Conservation (phyloP, 2,329 filamentous ascomycete genomes). For the Chrysosporium keratinophilum region DNA sequence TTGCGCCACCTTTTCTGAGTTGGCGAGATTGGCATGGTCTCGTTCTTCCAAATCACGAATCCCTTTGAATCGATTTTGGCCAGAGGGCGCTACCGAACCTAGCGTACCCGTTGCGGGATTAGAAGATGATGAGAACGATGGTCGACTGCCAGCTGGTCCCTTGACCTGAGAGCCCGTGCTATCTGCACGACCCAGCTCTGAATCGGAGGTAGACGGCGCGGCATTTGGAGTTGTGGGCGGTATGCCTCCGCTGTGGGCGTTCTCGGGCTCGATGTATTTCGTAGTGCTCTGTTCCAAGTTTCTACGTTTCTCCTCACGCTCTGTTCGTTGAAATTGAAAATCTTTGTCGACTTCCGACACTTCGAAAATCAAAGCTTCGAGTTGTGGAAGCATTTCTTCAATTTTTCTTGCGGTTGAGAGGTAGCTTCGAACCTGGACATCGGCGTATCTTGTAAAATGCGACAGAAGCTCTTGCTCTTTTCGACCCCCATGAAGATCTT, state of each 20-base stretch:
- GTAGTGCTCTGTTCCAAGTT: conserved; percentile 79
- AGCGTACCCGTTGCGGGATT: conserved; percentile 19
- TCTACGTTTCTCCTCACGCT: conserved; percentile 87
- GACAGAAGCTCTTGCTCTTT: conserved; percentile 97
- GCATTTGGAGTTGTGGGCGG: conserved; percentile 27
- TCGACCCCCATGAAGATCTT: conserved; percentile 95
- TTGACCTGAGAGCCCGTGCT: conserved; percentile 61
- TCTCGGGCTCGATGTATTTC: conserved; percentile 60
- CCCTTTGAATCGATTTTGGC: conserved; percentile 64
- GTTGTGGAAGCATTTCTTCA: conserved; percentile 72
- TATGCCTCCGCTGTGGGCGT: conserved; percentile 35
- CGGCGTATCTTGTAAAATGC: conserved; percentile 86
- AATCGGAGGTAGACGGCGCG: conserved; percentile 49
- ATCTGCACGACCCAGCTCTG: conserved; percentile 61
- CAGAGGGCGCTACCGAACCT: conserved; percentile 14
- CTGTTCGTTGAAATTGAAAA: conserved; percentile 88
- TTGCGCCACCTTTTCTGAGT: conserved; percentile 48
- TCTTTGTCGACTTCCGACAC: conserved; percentile 94
- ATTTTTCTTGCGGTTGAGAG: conserved; percentile 76
- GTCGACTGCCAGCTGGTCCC: conserved; percentile 39
- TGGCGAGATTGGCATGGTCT: conserved; percentile 46
- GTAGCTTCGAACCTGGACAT: conserved; percentile 76
- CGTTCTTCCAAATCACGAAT: conserved; percentile 87
- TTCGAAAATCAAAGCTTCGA: conserved; percentile 78
- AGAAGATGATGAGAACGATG: conserved; percentile 35